A percentile compares a stretch with the other conserved stretches of the same genome.
These are phyloP conservation scores for Saccharum spontaneum DNA, from an alignment of 176 grass and related monocot genomes.

Conservation along the genomic window DNA sequence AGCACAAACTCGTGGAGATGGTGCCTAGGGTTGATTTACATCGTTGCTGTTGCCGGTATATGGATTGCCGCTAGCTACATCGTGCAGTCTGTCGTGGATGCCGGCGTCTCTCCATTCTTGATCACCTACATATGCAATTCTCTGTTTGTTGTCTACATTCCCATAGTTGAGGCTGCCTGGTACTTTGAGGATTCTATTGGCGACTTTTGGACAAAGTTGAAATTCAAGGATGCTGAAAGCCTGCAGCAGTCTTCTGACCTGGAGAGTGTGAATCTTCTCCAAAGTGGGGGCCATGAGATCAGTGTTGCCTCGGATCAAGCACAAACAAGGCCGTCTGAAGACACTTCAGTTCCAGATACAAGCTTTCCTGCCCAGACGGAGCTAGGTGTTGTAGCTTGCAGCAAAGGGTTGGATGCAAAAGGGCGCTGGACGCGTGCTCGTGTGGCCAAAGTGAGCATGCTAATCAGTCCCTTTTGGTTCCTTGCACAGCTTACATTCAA, in stretches of 20 bases:
- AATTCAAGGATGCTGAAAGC: slow-evolving; percentile 38
- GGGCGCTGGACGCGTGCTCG: slow-evolving; percentile 83
- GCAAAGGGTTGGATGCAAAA: slow-evolving; percentile 76
- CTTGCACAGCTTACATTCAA: slow-evolving; percentile 94
- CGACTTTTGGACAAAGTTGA: slow-evolving; percentile 57
- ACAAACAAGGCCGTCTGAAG: slow-evolving; percentile 15
- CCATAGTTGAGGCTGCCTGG: slow-evolving; percentile 75
- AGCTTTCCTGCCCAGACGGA: slow-evolving; percentile 14
- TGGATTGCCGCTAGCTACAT: slow-evolving; percentile 99
- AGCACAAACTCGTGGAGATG: slow-evolving; percentile 64
- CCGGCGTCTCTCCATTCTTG: slow-evolving; percentile 90
- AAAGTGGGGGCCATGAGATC: slow-evolving; percentile 41
- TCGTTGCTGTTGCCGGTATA: slow-evolving; percentile 76
- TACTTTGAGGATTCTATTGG: slow-evolving; percentile 83
- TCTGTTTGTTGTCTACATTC: slow-evolving; percentile 89
- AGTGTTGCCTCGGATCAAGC: slow-evolving; percentile 17
- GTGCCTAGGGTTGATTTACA: slow-evolving; percentile 86
- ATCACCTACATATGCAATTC: slow-evolving; percentile 98
- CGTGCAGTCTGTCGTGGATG: slow-evolving; percentile 95
- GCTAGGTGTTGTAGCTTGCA: slow-evolving; percentile 13
- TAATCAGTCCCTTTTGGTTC: slow-evolving; percentile 97
- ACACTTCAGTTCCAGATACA: neutral
- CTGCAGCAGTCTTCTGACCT: slow-evolving; percentile 44
- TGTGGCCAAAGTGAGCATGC: slow-evolving; percentile 78
- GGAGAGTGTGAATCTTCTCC: slow-evolving; percentile 93